Base-by-base conservation (phyloP, 495 filamentous ascomycete species). In the Cetradonia linearis region DNA sequence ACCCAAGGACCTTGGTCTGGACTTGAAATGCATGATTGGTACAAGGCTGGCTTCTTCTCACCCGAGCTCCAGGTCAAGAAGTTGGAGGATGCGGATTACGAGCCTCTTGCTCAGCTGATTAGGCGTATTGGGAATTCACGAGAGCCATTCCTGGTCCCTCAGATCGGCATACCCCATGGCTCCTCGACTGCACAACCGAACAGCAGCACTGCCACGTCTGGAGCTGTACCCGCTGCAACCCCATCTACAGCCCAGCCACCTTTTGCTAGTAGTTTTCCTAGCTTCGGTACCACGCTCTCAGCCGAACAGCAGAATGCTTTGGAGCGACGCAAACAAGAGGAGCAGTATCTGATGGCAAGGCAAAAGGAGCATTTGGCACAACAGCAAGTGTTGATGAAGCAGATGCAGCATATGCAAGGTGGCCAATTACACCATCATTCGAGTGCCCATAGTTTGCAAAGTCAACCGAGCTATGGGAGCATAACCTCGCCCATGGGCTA, bases 21-120 rank as follows among this genome's bases (percentile, higher is more conserved):
- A 5, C 77, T 98, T 52, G 93, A 97, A 71, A 98, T 98, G 93
- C 91, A 98, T 67, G 93, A 98, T 66, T 98, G 93, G 93, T 98
- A 95, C 74, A 96, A 96, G 72, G 94, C 89, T 50, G 90, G 91
- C 48, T 98, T 96, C 76, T 98, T 98, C 73, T 93, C 89, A 11
- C 82, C 90, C 0, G 92, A 98, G 61, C 78, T 98, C 33, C 83
- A 91, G 50, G 92, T 98, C 56, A 95, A 92, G 75, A 94, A 95
- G 66, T 73, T 88, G 5, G 93, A 98, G 72, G 93, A 97, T 64
- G 73, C 77, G 0, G 91, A 98, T 44, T 98, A 96, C 61, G 94
- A 98, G 72, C 94, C 91, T 25, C 74, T 98, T n/a, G 93, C 92
- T 10, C 89, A 95, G 69, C 78, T 98, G 28, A 96, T 98, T 62